phyloP scores from a whole-genome alignment of 2,329 filamentous ascomycete species.

The Colletotrichum gloeosporioides region DNA sequence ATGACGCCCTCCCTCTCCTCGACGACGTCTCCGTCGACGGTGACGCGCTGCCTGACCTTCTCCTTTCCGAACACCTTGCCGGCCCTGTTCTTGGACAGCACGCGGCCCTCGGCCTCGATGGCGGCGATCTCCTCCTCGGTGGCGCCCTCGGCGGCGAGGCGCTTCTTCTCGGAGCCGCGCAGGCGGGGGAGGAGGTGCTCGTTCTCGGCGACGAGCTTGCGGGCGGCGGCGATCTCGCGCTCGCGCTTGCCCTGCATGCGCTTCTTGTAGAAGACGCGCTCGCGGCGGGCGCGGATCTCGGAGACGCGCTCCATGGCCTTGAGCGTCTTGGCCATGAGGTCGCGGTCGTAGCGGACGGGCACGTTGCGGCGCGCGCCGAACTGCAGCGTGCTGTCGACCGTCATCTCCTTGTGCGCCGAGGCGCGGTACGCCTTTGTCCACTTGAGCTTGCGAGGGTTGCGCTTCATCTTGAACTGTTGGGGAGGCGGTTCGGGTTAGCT shows the following conservation, averaged over 20 bases:
- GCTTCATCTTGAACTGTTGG: conserved; percentile 87
- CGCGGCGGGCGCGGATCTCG: conserved; percentile 83
- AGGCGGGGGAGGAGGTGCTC: conserved; percentile 86
- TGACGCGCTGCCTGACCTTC: conserved; percentile 43
- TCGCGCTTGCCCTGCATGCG: conserved; percentile 92
- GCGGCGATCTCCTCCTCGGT: conserved; percentile 55
- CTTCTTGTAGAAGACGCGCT: conserved; percentile 92
- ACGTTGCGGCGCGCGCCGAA: conserved; percentile 94
- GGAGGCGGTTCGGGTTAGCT: not conserved
- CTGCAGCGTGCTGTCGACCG: conserved; percentile 90
- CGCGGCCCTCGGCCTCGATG: conserved; percentile 43
- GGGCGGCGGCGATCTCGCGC: conserved; percentile 77
- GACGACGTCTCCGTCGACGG: conserved; percentile 40
- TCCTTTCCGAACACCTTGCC: conserved; percentile 48
- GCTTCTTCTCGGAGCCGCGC: conserved; percentile 66
- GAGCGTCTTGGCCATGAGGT: conserved; percentile 85
- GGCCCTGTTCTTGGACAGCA: conserved; percentile 31
- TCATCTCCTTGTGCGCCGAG: conserved; percentile 73
- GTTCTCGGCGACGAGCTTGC: conserved; percentile 90
- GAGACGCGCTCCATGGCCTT: conserved; percentile 89
- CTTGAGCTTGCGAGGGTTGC: conserved; percentile 94
- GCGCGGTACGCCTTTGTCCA: conserved; percentile 96
- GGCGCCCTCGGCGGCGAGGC: conserved; percentile 54
- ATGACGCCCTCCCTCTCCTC: conserved; percentile 26
- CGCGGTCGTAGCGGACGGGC: conserved; percentile 94